Conservation (phyloP, 2,329 filamentous ascomycete species). For the Albophoma yamanashiensis region DNA sequence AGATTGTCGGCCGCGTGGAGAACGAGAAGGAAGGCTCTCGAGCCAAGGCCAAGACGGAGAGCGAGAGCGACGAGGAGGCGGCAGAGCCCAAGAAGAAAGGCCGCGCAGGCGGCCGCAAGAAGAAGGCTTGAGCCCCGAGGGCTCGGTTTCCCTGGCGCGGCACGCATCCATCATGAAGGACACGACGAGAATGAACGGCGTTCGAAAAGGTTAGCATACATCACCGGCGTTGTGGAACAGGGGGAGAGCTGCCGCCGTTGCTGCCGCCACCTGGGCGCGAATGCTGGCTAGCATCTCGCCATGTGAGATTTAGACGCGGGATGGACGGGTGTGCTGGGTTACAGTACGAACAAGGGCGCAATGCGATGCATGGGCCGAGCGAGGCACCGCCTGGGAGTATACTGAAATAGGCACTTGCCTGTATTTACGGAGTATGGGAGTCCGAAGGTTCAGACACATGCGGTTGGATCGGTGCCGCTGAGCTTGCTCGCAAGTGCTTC, state of each 20-base stretch:
- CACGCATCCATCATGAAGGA: constrained; percentile 10
- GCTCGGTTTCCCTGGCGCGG: constrained; percentile 2
- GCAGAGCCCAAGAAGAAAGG: constrained; percentile 36
- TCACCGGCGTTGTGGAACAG: constrained; percentile 13
- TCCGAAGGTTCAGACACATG: not conserved
- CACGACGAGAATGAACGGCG: constrained; percentile 13
- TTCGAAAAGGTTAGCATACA: constrained; percentile 11
- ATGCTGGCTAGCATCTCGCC: not conserved
- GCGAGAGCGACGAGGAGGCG: constrained; percentile 40
- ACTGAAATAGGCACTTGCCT: not conserved
- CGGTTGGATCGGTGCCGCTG: not conserved
- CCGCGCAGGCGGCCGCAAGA: constrained; percentile 39
- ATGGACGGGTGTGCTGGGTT: not conserved
- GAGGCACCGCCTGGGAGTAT: not conserved
- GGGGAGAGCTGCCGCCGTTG: not conserved
- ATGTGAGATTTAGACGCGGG: not conserved
- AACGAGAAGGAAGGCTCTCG: constrained; percentile 37
- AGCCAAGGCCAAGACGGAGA: constrained; percentile 37
- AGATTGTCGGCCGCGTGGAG: constrained; percentile 80
- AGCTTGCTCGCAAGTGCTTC: not conserved
- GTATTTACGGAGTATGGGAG: not conserved
- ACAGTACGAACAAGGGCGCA: not conserved
- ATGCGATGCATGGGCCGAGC: not conserved
- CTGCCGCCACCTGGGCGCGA: not conserved
- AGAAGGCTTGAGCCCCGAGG: constrained; percentile 24